These are phyloP conservation scores for Cotoneaster glaucophyllus DNA, from an alignment of 306 rosid species.

Conservation along the genomic window DNA sequence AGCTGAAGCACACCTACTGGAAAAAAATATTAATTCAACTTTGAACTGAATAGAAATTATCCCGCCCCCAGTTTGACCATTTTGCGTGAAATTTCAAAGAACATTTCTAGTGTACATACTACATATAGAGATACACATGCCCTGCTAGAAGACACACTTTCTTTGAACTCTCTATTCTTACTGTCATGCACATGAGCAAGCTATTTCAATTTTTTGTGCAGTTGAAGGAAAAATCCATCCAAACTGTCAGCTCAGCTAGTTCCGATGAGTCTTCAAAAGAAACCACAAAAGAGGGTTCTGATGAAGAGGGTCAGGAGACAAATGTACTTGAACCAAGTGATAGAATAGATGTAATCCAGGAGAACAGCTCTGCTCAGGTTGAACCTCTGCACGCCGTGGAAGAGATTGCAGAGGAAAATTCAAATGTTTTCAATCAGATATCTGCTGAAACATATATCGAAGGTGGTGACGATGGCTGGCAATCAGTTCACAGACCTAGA, in stretches of 20 bases:
- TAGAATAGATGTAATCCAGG: conserved; percentile 45
- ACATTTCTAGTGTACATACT: background rate
- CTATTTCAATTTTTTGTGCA: conserved; percentile 37
- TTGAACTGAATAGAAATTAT: background rate
- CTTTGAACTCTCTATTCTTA: background rate
- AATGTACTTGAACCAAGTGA: conserved; percentile 33
- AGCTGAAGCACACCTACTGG: background rate
- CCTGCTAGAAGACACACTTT: background rate
- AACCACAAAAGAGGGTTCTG: conserved; percentile 57
- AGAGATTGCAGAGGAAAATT: conserved; percentile 45
- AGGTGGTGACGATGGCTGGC: conserved; percentile 95
- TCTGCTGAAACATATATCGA: conserved; percentile 65
- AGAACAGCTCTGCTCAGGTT: conserved; percentile 35
- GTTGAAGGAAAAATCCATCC: conserved; percentile 58
- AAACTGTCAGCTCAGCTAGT: conserved; percentile 34
- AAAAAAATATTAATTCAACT: background rate
- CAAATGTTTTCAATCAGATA: conserved; percentile 26
- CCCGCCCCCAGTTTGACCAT: background rate
- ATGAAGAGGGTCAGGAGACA: conserved; percentile 77
- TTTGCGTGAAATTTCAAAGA: background rate
- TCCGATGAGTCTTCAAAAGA: conserved; percentile 77
- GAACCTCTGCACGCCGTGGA: conserved; percentile 43
- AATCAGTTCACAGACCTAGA: conserved; percentile 95
- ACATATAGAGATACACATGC: background rate
- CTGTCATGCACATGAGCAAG: conserved; percentile 10